Percentiles rank a stretch among this genome's conserved stretches.
phyloP scores from a whole-genome alignment of 2,329 filamentous ascomycete genomes.

The Fusarium redolens region DNA sequence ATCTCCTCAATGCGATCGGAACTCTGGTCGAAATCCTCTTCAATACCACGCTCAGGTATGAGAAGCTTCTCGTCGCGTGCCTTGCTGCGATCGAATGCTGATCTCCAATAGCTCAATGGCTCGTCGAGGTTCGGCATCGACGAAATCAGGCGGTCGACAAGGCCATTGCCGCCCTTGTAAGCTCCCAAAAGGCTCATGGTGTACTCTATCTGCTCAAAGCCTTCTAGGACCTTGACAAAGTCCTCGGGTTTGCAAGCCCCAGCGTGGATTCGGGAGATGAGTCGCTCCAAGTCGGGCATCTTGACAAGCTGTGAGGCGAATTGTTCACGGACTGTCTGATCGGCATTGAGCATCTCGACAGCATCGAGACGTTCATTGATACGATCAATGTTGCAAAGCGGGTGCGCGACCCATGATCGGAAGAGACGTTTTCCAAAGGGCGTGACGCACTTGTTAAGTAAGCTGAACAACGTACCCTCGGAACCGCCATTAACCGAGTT shows the following conservation, averaged over 20 bases:
- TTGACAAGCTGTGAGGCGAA: constrained; percentile 90
- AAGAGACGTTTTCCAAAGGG: constrained; percentile 97
- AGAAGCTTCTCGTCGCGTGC: constrained; percentile 84
- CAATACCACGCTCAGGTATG: constrained; percentile 86
- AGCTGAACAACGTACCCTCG: constrained; percentile 88
- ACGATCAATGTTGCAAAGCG: constrained; percentile 83
- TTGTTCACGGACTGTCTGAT: constrained; percentile 82
- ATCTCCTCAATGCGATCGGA: constrained; percentile 81
- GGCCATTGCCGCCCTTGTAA: constrained; percentile 80
- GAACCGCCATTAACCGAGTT: constrained; percentile 89
- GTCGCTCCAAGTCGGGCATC: constrained; percentile 91
- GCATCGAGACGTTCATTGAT: constrained; percentile 96
- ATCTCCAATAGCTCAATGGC: constrained; percentile 85
- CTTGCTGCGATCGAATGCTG: constrained; percentile 86
- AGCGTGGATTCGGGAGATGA: constrained; percentile 95
- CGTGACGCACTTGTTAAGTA: constrained; percentile 94
- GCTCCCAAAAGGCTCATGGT: constrained; percentile 83
- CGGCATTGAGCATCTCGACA: constrained; percentile 90
- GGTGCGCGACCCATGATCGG: constrained; percentile 97
- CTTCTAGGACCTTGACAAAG: constrained; percentile 92
- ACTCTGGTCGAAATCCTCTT: constrained; percentile 91
- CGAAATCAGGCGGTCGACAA: constrained; percentile 84
- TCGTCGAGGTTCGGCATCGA: constrained; percentile 86
- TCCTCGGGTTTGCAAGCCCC: constrained; percentile 90
- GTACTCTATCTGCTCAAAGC: constrained; percentile 97